Percentiles rank a stretch among this genome's conserved stretches.
Evolutionary conservation across 805 yeast species (phyloP).

Genomic region (Schizosaccharomyces cryophilus): DNA sequence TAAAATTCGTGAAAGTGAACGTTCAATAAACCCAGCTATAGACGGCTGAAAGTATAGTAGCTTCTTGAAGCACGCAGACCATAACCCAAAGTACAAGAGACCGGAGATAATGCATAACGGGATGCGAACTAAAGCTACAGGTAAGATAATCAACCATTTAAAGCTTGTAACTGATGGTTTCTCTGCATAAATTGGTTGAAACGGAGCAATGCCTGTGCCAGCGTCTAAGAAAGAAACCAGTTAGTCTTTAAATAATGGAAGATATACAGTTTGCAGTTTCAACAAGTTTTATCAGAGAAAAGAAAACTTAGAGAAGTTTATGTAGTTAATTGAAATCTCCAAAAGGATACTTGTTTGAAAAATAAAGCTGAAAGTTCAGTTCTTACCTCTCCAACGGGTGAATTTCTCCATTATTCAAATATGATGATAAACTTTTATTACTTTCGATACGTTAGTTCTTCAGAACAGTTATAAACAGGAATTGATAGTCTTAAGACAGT

Average conservation of each 20-base stretch:
- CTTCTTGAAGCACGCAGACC: not conserved
- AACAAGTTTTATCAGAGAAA: no score
- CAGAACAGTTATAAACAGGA: not conserved
- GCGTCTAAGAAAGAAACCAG: not conserved
- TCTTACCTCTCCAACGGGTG: constrained; percentile 2
- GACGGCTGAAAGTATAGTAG: not conserved
- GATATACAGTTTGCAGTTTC: not conserved
- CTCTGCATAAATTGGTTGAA: not conserved
- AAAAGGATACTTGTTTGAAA: not conserved
- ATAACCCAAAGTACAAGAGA: not conserved
- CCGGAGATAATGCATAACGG: not conserved
- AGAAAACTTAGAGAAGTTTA: no score
- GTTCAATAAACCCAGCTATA: not conserved
- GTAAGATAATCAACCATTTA: not conserved
- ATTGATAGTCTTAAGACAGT: not conserved
- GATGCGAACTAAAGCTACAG: not conserved
- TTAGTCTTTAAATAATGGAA: not conserved
- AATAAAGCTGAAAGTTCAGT: not conserved
- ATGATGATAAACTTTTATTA: not conserved
- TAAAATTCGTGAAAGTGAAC: not conserved
- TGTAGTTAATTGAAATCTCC: no score
- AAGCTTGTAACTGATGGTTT: not conserved
- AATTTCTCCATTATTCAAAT: constrained; percentile 1
- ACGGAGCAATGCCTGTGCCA: constrained; percentile 2
- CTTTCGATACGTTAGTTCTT: not conserved